A percentile compares a stretch with the other conserved stretches of the same genome.
Conservation (phyloP, 805 yeast genomes). For the Candida maesae region DNA sequence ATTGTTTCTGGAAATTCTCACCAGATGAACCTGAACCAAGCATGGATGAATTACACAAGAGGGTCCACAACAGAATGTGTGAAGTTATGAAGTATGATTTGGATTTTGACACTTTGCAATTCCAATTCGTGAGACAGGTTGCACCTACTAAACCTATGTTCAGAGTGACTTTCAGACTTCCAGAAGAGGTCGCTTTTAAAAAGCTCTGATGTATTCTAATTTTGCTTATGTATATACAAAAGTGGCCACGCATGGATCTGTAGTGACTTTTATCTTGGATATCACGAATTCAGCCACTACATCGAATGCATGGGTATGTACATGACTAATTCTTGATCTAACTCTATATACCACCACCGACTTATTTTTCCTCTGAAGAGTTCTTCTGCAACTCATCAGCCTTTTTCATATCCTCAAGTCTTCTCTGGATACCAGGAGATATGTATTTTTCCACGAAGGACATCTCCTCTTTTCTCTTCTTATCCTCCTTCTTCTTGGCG, state of each 20-base stretch:
- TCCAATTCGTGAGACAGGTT: slow-evolving; percentile 88
- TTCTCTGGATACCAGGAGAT: slow-evolving; percentile 33
- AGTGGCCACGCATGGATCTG: no score
- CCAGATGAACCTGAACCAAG: slow-evolving; percentile 68
- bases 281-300: no score
- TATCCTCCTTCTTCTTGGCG: slow-evolving; percentile 71
- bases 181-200: slow-evolving; percentile 59
- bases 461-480: slow-evolving; percentile 42
- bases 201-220: neutral
- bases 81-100: slow-evolving; percentile 40
- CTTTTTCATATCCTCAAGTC: slow-evolving; percentile 20
- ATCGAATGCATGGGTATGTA: neutral
- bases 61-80: slow-evolving; percentile 55
- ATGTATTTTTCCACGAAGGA: slow-evolving; percentile 49
- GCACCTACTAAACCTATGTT: slow-evolving; percentile 98
- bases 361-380: neutral
- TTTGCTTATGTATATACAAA: no score
- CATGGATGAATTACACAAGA: slow-evolving; percentile 58
- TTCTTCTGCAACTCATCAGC: slow-evolving; percentile 2
- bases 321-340: neutral
- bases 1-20: slow-evolving; percentile 89
- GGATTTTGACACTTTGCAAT: slow-evolving; percentile 45
- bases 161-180: slow-evolving; percentile 76
- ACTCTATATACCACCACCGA: neutral
- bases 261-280: no score